Percentiles rank a stretch among this genome's conserved stretches.
These are phyloP conservation scores for Podospora conica DNA, from an alignment of 495 filamentous ascomycete genomes.

Conservation along the genomic window DNA sequence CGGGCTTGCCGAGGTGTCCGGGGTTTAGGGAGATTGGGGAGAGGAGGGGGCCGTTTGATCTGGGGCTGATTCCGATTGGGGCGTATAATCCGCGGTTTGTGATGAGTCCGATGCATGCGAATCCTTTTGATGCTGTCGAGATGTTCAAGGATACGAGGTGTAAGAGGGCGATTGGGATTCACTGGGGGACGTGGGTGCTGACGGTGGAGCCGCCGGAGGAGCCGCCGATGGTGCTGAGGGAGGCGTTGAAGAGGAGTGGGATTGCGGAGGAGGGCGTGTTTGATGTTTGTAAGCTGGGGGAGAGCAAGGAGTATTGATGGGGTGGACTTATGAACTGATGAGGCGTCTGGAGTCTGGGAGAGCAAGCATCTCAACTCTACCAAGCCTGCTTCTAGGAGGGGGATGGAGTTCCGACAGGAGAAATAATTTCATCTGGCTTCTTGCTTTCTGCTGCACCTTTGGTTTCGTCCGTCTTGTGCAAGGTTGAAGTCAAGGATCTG, in stretches of 20 bases:
- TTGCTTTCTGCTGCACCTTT: neutral
- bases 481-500: neutral
- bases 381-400: neutral
- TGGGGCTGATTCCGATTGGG: conserved; percentile 91
- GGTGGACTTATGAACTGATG: neutral
- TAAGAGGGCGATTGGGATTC: conserved; percentile 74
- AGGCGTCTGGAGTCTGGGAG: neutral
- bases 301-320: conserved; percentile 62
- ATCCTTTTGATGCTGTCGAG: conserved; percentile 81
- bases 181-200: conserved; percentile 88
- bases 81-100: conserved; percentile 78
- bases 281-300: conserved; percentile 78
- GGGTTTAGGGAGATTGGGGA: conserved; percentile 84
- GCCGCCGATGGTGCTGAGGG: conserved; percentile 66
- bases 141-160: conserved; percentile 89
- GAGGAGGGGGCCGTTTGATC: conserved; percentile 78
- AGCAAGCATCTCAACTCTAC: neutral
- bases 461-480: neutral
- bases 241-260: conserved; percentile 62
- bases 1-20: conserved; percentile 67
- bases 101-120: conserved; percentile 76
- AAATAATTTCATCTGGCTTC: neutral
- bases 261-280: conserved; percentile 71
- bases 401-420: too few relatives aligned
- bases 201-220: conserved; percentile 79